A percentile compares a stretch with the other conserved stretches of the same genome.
Conservation (phyloP, 768 basidiomycete genomes). For the Russula compacta region DNA sequence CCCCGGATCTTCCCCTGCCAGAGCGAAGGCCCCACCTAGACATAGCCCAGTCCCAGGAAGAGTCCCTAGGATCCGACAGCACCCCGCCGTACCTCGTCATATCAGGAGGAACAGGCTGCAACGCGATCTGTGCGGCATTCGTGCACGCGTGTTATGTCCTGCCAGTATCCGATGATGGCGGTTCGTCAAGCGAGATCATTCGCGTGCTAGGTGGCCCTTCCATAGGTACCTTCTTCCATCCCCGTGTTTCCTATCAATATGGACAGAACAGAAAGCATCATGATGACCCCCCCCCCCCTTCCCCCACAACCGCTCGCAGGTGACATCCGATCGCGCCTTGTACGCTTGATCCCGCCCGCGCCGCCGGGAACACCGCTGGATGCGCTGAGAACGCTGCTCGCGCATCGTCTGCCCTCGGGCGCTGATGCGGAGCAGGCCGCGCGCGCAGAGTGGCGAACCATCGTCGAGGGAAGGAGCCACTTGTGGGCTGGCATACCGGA, state of each 20-base stretch:
- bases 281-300: neutral
- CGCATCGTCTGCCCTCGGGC: constrained; percentile 65
- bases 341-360: constrained; percentile 73
- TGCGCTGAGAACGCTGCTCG: constrained; percentile 67
- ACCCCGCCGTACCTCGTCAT: constrained; percentile 57
- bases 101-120: constrained; percentile 93
- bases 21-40: constrained; percentile 33
- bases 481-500: constrained; percentile 83
- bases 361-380: constrained; percentile 52
- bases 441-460: constrained; percentile 84
- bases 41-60: neutral
- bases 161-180: constrained; percentile 93
- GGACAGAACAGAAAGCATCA: too few relatives aligned
- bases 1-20: too few relatives aligned
- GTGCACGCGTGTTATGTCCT: constrained; percentile 72
- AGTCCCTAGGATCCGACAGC: constrained; percentile 1
- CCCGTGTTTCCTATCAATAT: too few relatives aligned
- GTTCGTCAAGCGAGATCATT: constrained; percentile 91
- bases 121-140: constrained; percentile 84
- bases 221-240: constrained; percentile 42
- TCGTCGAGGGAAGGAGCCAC: constrained; percentile 76
- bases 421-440: constrained; percentile 59
- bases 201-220: constrained; percentile 84
- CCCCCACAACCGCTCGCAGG: constrained; percentile 34
- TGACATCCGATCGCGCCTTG: constrained; percentile 81